A percentile compares a stretch with the other conserved stretches of the same genome.
Conservation (phyloP, 2,329 filamentous ascomycete species). For the Colletotrichum australisinense region DNA sequence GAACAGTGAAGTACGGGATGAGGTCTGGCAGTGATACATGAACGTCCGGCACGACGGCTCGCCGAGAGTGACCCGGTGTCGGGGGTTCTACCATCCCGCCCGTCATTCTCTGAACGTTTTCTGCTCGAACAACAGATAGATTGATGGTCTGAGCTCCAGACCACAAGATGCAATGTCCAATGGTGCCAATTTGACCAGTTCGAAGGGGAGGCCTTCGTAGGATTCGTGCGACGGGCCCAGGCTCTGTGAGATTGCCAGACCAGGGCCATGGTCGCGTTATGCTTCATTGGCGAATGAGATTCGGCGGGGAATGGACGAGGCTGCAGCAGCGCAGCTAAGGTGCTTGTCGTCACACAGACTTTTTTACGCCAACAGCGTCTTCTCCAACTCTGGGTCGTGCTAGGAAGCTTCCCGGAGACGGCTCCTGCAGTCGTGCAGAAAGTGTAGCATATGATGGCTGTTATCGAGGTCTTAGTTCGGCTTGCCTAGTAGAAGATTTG, state of each 20-base stretch:
- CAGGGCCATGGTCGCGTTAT: conserved; percentile 8
- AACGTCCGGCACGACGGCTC: conserved; percentile 8
- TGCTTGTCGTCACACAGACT: conserved; percentile 29
- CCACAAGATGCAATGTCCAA: not conserved
- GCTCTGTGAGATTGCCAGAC: conserved; percentile 14
- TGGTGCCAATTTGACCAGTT: not conserved
- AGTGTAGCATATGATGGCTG: conserved; percentile 2
- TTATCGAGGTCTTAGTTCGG: not conserved
- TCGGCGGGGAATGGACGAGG: conserved; percentile 19
- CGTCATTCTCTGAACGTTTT: not conserved
- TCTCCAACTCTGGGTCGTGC: conserved; percentile 13
- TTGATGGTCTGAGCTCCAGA: not conserved
- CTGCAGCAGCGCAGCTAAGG: conserved; percentile 24
- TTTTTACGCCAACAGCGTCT: conserved; percentile 3
- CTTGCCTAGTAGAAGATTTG: conserved; percentile 38
- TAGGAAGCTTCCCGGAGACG: conserved; percentile 24
- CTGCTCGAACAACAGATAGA: not conserved
- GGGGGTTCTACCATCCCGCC: not conserved
- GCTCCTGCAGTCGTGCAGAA: conserved; percentile 6
- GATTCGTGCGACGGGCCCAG: conserved; percentile 19
- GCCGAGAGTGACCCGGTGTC: conserved; percentile 5
- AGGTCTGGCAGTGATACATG: conserved; percentile 1
- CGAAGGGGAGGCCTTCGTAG: conserved; percentile 1
- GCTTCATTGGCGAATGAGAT: conserved; percentile 15
- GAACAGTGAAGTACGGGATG: conserved; percentile 2